Evolutionary conservation across 2,329 filamentous ascomycete genomes (phyloP).

Genomic region (Clarireedia sp.): DNA sequence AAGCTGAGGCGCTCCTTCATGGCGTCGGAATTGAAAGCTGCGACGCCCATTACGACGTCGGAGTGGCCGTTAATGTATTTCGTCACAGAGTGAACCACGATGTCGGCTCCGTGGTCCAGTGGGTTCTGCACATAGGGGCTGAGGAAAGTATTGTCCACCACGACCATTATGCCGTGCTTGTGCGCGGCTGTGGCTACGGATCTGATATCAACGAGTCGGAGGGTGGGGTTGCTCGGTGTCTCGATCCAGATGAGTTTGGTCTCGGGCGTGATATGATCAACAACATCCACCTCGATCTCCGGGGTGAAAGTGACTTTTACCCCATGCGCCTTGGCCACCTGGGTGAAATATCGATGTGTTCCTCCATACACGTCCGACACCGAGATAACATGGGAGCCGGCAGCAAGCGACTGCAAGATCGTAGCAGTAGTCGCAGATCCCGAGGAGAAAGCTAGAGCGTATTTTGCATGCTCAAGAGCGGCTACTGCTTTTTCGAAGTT

Average conservation of each 20-base stretch:
- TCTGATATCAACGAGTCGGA: constrained; percentile 86
- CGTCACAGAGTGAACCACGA: constrained; percentile 91
- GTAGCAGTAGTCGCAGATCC: constrained; percentile 90
- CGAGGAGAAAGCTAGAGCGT: constrained; percentile 89
- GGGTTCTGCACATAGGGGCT: constrained; percentile 96
- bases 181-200: constrained; percentile 78
- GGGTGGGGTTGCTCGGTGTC: constrained; percentile 86
- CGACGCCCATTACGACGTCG: constrained; percentile 96
- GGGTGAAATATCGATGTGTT: constrained; percentile 97
- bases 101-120: constrained; percentile 88
- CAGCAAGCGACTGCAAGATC: constrained; percentile 85
- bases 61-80: constrained; percentile 99
- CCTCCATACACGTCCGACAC: constrained; percentile 97
- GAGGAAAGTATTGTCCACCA: constrained; percentile 99
- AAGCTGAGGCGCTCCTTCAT: constrained; percentile 74
- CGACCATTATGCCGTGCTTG: constrained; percentile 80
- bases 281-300: constrained; percentile 81
- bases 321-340: constrained; percentile 89
- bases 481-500: constrained; percentile 92
- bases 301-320: constrained; percentile 92
- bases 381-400: constrained; percentile 88
- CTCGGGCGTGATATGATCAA: constrained; percentile 73
- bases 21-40: constrained; percentile 82
- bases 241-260: constrained; percentile 98
- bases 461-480: constrained; percentile 83